Evolutionary conservation across 805 yeast species (phyloP).

Genomic region (Maudiozyma bulderi): DNA sequence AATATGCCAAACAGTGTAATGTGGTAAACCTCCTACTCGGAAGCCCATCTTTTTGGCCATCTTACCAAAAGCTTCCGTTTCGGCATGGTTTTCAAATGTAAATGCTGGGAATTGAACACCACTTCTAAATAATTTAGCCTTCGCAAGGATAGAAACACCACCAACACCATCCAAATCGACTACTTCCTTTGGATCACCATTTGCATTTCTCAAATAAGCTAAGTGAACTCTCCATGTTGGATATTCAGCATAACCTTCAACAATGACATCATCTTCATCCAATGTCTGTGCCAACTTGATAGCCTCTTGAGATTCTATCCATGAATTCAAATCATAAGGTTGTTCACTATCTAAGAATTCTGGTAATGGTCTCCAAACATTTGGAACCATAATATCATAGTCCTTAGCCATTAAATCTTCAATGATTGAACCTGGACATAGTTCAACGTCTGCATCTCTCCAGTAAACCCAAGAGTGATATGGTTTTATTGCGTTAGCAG

Average conservation of each 20-base stretch:
- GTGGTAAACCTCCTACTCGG: slow-evolving; percentile 79
- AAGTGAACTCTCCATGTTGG: slow-evolving; percentile 80
- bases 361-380: slow-evolving; percentile 97
- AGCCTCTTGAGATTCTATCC: slow-evolving; percentile 85
- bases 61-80: slow-evolving; percentile 81
- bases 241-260: slow-evolving; percentile 80
- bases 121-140: slow-evolving; percentile 62
- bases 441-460: slow-evolving; percentile 81
- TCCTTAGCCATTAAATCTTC: slow-evolving; percentile 62
- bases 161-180: slow-evolving; percentile 77
- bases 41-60: slow-evolving; percentile 73
- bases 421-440: slow-evolving; percentile 69
- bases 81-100: slow-evolving; percentile 77
- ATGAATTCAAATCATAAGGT: slow-evolving; percentile 91
- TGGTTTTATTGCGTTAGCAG: slow-evolving; percentile 64
- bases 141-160: slow-evolving; percentile 73
- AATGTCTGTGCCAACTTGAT: slow-evolving; percentile 52
- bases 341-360: slow-evolving; percentile 74
- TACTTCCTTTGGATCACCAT: slow-evolving; percentile 55
- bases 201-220: slow-evolving; percentile 56
- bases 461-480: slow-evolving; percentile 88
- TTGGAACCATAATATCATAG: slow-evolving; percentile 69
- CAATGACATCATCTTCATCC: slow-evolving; percentile 76
- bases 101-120: slow-evolving; percentile 84
- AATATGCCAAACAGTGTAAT: slow-evolving; percentile 84